Conservation (phyloP, 768 basidiomycete species). For the Termitomyces sp. region DNA sequence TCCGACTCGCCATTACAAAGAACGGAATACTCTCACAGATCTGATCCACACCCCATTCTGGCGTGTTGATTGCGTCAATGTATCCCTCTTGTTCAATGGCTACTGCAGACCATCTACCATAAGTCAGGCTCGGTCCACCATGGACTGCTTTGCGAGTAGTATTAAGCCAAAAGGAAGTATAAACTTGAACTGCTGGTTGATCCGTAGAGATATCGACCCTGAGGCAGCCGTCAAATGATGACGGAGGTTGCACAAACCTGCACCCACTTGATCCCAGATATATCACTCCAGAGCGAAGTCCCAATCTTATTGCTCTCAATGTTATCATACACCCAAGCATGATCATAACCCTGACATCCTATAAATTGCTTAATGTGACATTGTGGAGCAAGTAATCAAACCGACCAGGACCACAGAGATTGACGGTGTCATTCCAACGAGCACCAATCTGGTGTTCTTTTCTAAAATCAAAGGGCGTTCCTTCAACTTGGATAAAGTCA, state of each 20-base stretch:
- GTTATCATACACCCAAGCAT: conserved; percentile 43
- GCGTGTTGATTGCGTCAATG: conserved; percentile 50
- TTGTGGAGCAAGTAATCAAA: background rate
- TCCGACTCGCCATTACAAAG: background rate
- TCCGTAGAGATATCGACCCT: conserved; percentile 45
- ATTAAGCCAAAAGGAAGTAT: conserved; percentile 39
- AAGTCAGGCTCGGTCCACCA: conserved; percentile 37
- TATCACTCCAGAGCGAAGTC: conserved; percentile 39
- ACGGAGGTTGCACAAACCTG: background rate
- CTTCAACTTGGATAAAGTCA: conserved; percentile 11
- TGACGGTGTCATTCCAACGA: conserved; percentile 26
- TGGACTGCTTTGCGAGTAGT: conserved; percentile 41
- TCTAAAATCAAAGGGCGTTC: conserved; percentile 38
- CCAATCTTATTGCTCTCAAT: conserved; percentile 19
- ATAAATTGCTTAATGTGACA: background rate
- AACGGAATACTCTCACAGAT: conserved; percentile 33
- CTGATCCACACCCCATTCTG: conserved; percentile 47
- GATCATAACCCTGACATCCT: conserved; percentile 46
- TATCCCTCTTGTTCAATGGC: conserved; percentile 51
- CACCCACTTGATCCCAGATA: conserved; percentile 42
- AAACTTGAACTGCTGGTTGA: conserved; percentile 47
- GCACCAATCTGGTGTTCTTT: conserved; percentile 24
- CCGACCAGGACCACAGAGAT: conserved; percentile 22
- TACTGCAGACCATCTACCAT: conserved; percentile 36
- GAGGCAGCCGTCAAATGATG: background rate